A percentile compares a stretch with the other conserved stretches of the same genome.
Evolutionary conservation across 2,329 filamentous ascomycete genomes (phyloP).

Genomic region (Coniella lustricola): DNA sequence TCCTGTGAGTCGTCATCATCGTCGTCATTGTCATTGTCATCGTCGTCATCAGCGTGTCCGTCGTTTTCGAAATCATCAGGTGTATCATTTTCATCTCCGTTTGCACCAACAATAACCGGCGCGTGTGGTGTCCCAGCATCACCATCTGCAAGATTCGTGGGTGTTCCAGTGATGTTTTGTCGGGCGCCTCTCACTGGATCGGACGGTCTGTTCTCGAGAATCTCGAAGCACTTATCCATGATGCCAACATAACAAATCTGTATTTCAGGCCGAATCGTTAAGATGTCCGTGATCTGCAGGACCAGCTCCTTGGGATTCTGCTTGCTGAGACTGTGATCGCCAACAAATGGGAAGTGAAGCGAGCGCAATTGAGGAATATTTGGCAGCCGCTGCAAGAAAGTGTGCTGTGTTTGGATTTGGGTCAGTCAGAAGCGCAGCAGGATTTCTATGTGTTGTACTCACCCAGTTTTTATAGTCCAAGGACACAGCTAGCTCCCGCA

Average conservation of each 20-base stretch:
- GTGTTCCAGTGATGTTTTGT: slow-evolving; percentile 7
- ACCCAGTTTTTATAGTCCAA: slow-evolving; percentile 76
- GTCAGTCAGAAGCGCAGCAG: neutral
- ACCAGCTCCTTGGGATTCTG: slow-evolving; percentile 62
- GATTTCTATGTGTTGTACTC: slow-evolving; percentile 26
- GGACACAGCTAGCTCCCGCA: slow-evolving; percentile 65
- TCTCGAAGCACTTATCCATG: slow-evolving; percentile 72
- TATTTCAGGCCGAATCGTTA: slow-evolving; percentile 68
- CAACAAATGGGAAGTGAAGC: slow-evolving; percentile 62
- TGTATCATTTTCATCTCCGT: slow-evolving; percentile 25
- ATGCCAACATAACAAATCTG: slow-evolving; percentile 73
- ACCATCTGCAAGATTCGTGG: slow-evolving; percentile 11
- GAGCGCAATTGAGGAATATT: slow-evolving; percentile 63
- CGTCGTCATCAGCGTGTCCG: slow-evolving; percentile 26
- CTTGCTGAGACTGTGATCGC: slow-evolving; percentile 50
- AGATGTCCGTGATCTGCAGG: slow-evolving; percentile 69
- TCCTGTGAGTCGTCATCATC: slow-evolving; percentile 40
- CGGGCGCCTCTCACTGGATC: slow-evolving; percentile 27
- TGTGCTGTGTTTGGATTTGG: slow-evolving; percentile 48
- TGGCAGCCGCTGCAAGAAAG: slow-evolving; percentile 68
- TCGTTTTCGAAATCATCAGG: slow-evolving; percentile 19
- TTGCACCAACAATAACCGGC: slow-evolving; percentile 17
- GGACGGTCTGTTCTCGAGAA: slow-evolving; percentile 55
- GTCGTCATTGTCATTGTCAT: too few relatives aligned
- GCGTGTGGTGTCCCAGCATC: slow-evolving; percentile 16